Conservation (phyloP, 2,329 filamentous ascomycete species). For the Nothophaeocryptopus gaeumannii region DNA sequence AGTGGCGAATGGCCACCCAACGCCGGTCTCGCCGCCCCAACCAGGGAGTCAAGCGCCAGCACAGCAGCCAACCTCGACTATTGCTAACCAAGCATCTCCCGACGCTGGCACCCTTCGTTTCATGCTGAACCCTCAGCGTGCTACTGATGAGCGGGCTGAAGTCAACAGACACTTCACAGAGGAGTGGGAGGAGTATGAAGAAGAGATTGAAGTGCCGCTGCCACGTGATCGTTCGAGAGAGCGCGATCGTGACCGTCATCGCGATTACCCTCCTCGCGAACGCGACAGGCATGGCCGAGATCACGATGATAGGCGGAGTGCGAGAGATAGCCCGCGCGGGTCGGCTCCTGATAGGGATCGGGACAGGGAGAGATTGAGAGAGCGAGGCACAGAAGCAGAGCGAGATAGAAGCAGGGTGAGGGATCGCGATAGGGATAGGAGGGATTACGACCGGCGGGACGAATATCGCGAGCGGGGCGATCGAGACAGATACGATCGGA, state of each 20-base stretch:
- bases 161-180: constrained; percentile 68
- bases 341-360: constrained; percentile 58
- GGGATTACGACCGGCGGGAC: constrained; percentile 31
- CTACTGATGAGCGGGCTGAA: constrained; percentile 65
- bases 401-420: constrained; percentile 23
- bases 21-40: constrained; percentile 34
- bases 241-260: constrained; percentile 23
- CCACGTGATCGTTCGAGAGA: constrained; percentile 23
- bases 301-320: constrained; percentile 57
- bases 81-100: constrained; percentile 22
- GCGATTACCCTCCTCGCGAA: constrained; percentile 6
- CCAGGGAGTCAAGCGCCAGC: constrained; percentile 20
- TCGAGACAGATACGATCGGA: constrained; percentile 27
- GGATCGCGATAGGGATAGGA: constrained; percentile 27
- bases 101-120: constrained; percentile 73
- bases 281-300: constrained; percentile 22
- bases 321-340: constrained; percentile 77
- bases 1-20: constrained; percentile 35
- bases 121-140: constrained; percentile 77
- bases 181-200: constrained; percentile 72
- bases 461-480: constrained; percentile 20
- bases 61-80: constrained; percentile 16
- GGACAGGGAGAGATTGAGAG: constrained; percentile 24
- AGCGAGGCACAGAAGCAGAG: constrained; percentile 28
- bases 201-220: constrained; percentile 64